phyloP scores from a whole-genome alignment of 1,284 basidiomycete genomes.

The Moesziomyces antarcticus region DNA sequence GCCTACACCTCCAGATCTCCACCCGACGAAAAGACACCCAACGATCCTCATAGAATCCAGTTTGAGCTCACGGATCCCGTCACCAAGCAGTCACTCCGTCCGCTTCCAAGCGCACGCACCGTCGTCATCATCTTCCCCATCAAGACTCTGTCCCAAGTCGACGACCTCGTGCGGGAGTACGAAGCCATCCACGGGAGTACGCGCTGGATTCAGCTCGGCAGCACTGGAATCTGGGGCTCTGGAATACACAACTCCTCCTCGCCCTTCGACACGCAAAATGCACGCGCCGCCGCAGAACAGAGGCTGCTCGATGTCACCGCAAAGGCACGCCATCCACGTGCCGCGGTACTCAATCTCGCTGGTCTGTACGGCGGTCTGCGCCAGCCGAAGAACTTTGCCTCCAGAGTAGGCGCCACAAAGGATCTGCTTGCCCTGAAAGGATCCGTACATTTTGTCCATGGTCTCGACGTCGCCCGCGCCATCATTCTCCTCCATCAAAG shows the following conservation, averaged over 20 bases:
- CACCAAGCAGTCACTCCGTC: conserved; percentile 68
- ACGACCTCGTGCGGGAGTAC: conserved; percentile 48
- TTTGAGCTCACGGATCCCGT: conserved; percentile 67
- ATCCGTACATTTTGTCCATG: conserved; percentile 59
- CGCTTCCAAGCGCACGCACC: conserved; percentile 73
- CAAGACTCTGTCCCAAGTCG: conserved; percentile 41
- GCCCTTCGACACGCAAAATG: conserved; percentile 37
- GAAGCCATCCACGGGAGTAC: conserved; percentile 29
- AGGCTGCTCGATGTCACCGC: conserved; percentile 34
- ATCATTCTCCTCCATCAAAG: conserved; percentile 47
- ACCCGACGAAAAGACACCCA: conserved; percentile 61
- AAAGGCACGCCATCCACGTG: conserved; percentile 3
- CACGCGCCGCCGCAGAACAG: conserved; percentile 40
- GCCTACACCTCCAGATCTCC: conserved; percentile 73
- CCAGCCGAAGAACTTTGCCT: conserved; percentile 48
- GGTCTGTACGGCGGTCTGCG: conserved; percentile 57
- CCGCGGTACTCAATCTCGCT: conserved; percentile 53
- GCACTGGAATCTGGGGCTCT: conserved; percentile 56
- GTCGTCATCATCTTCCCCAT: conserved; percentile 74
- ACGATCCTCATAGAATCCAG: conserved; percentile 50
- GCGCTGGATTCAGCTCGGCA: conserved; percentile 60
- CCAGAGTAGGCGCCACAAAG: conserved; percentile 43
- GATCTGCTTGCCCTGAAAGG: conserved; percentile 45
- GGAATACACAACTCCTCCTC: conserved; percentile 33
- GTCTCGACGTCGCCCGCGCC: conserved; percentile 54